Evolutionary conservation across 768 basidiomycete genomes (phyloP), one percentile per base, ranked within the genome.

Genomic region (Lyophyllum decastes): DNA sequence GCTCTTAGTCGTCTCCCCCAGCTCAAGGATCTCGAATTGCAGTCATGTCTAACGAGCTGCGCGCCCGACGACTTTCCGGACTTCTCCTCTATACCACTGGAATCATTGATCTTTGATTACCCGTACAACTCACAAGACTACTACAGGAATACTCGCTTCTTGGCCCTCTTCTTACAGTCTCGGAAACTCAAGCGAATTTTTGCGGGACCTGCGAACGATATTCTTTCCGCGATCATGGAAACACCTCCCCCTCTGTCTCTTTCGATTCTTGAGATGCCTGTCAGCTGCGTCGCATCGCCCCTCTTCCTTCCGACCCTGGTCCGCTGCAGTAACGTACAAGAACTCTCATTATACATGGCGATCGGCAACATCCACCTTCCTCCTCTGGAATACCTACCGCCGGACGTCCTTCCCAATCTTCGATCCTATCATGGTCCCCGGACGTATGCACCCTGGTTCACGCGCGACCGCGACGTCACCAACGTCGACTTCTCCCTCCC

Each of bases 21-120:
- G n/a, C 61, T 66, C 30, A 58, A 44, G 14, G 34, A 62, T 12
- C 59, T 66, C 40, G 62, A 66, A 38, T 47, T 66, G 5, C 62
- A 66, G 16, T 64, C 64, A 4, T 66, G 64, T 47, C 25, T 33
- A 17, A 58, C 60, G 30, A 54, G 54, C 17, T 65, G 62, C 19
- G 10, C 35, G n/a, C 4, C 47, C 17, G 43, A 34, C 25, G 45
- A 58, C 2, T 65, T 63, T 35, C 64, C 64, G 3, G 27, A 50
- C 9, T 59, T 61, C n/a, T 59, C 57, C 25, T 14, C 16, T 1
- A 41, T 53, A 12, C 53, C 45, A 30, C 50, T 63, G 12, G 59
- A 65, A 26, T 57, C 52, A 4, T 46, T 65, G 17, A 58, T 34
- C 0, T 55, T 59, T 50, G 53, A 63, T 14, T 61, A 57, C 47